phyloP scores from a whole-genome alignment of 306 rosid species.

The Citrullus colocynthis region DNA sequence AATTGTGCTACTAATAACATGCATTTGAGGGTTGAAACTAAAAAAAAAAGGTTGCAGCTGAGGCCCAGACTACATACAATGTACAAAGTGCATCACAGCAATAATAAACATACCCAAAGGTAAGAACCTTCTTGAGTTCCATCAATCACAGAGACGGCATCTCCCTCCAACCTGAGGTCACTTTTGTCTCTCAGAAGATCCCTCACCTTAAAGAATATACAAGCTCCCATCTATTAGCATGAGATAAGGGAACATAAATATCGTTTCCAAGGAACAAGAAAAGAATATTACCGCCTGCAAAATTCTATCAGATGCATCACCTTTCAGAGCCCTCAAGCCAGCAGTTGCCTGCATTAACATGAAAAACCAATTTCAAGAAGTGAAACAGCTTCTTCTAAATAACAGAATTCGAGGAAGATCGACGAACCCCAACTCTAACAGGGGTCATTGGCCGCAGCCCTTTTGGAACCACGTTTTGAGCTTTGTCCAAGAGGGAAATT shows the following conservation, averaged over 20 bases:
- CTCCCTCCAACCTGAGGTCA: constrained; percentile 34
- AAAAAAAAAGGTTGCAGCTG: not conserved
- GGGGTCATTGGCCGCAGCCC: constrained; percentile 62
- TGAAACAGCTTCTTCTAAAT: not conserved
- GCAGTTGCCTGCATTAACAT: constrained; percentile 74
- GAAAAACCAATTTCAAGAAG: constrained; percentile 14
- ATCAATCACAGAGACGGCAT: constrained; percentile 75
- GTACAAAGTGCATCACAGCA: not conserved
- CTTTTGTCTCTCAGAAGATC: constrained; percentile 58
- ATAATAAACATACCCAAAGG: constrained; percentile 66
- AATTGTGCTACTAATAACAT: not conserved
- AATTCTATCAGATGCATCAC: constrained; percentile 66
- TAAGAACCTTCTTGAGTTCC: constrained; percentile 95
- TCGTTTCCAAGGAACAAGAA: not conserved
- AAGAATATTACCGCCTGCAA: constrained; percentile 61
- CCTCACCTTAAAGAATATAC: constrained; percentile 43
- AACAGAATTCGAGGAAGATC: not conserved
- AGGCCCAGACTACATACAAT: not conserved
- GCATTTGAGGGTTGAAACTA: not conserved
- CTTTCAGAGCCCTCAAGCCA: constrained; percentile 75
- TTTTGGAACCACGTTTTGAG: constrained; percentile 64
- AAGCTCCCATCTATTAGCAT: constrained; percentile 4
- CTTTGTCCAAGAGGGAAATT: constrained; percentile 45
- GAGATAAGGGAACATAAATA: not conserved
- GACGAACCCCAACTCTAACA: constrained; percentile 87